Evolutionary conservation across 2,329 filamentous ascomycete genomes (phyloP), one percentile per base, ranked within the genome.

Genomic region (Ophiostoma populinum): DNA sequence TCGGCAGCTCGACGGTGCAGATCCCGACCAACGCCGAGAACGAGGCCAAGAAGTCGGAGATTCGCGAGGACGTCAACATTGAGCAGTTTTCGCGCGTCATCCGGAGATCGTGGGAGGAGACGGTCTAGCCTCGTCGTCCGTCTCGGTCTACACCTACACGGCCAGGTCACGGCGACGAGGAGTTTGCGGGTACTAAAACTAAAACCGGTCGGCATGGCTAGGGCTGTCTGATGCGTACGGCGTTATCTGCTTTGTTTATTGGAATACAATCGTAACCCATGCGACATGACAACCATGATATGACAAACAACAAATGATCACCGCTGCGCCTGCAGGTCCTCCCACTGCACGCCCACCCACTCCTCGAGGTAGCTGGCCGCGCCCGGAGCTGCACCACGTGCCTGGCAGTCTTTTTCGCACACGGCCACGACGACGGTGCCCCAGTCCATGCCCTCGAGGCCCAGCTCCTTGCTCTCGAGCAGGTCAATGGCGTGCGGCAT

Each of bases 291-390:
- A 7, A 7, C 12, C 7, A 31, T 17, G 26, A 22, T 22, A n/a
- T 21, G 3, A 29, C 11, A 16, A 20, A 18, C 18, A 31, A 17
- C 3, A 31, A 13, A 13, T 15, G 17, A 22, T 21, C 24, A 21
- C 13, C 30, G 49, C 42, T 48, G 46, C 30, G 45, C 41, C 26
- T 51, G 52, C 42, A 73, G 49, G 55, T 94, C 86, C 57, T 98
- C 90, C 90, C 87, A 98, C 56, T 98, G 90, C 43, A 95, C 90
- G 6, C 87, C 90, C n/a, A 70, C 75, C 87, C 90, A 98, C 56
- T 98, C 90, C 61, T 95, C 90, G 13, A 85, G 49, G 56, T 92
- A 95, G 2, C 76, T 81, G 1, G 75, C 69, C 48, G 74, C 65
- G 0, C 74, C 79, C 24, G 65, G 60, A 10, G 56, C 54, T 6